Evolutionary conservation across 805 yeast genomes (phyloP), one percentile per base, ranked within the genome.

Genomic region (Yamadazyma sp.): DNA sequence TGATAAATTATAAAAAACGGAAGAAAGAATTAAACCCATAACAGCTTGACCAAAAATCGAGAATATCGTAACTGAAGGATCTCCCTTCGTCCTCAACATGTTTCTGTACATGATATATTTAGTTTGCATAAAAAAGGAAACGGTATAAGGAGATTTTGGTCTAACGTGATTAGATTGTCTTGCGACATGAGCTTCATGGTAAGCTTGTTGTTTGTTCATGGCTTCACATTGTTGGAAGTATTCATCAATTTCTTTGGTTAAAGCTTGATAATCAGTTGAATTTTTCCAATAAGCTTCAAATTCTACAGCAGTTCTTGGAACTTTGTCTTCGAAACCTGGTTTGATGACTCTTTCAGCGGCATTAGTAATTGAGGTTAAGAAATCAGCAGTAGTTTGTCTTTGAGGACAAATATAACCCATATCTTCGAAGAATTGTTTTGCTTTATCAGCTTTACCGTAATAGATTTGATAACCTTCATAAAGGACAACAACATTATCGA

Each of bases 321-420:
- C 75, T 38, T 56, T 65, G 27, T 57, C 55, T 48, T 75, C 78
- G 40, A 45, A 69, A 10, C 82, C 85, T 11, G 66, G 64, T 35
- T 53, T 58, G 16, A 53, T 53, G 11, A 71, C 60, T 62, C 85
- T 70, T 40, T 79, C 83, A 22, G 67, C 70, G 11, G 81, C 83
- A 55, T 78, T 81, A 15, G 86, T 80, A 33, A 79, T 71, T 3
- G 83, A 69, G 10, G 86, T 79, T 49, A 80, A 69, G 50, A 65
- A 80, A 52, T 80, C 86, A 4, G 82, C 76, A 33, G 84, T 77
- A 3, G 83, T 75, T 69, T 77, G 79, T 65, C 85, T 73, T 35
- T 65, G 63, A 31, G 78, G 76, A 49, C 80, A 77, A 17, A 66
- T 60, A 62, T 65, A 80, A 28, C 86, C 86, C 83, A 80, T 75